phyloP scores from a whole-genome alignment of 2,329 filamentous ascomycete genomes.

The Pseudogymnoascus sp. region DNA sequence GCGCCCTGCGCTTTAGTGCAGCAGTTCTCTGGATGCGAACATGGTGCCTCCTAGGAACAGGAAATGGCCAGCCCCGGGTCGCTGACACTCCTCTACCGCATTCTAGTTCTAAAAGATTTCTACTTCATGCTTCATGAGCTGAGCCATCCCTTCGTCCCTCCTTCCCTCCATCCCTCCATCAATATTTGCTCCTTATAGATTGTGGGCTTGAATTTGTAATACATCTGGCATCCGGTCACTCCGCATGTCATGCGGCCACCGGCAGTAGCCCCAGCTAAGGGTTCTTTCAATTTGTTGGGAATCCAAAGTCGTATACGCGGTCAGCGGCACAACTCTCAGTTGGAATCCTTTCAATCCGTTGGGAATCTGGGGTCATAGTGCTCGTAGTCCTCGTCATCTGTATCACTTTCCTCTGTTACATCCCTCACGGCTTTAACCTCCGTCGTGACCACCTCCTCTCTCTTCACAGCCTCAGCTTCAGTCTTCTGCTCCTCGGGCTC shows the following conservation, averaged over 20 bases:
- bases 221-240: background rate
- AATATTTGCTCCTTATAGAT: background rate
- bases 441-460: slow-evolving; percentile 24
- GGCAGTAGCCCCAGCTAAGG: background rate
- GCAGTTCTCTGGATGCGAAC: background rate
- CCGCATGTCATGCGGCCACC: background rate
- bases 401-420: slow-evolving; percentile 45
- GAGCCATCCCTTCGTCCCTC: background rate
- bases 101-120: background rate
- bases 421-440: slow-evolving; percentile 21
- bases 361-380: slow-evolving; percentile 54
- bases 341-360: slow-evolving; percentile 42
- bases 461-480: slow-evolving; percentile 19
- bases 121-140: background rate
- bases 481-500: slow-evolving; percentile 35
- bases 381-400: slow-evolving; percentile 64
- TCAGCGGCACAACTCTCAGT: background rate
- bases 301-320: background rate
- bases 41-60: background rate
- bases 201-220: background rate
- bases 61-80: background rate
- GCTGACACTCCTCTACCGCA: background rate
- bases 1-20: background rate
- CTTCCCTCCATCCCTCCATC: background rate
- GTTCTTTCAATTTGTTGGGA: background rate